A percentile compares a stretch with the other conserved stretches of the same genome.
phyloP scores from a whole-genome alignment of 1,139 yeast genomes.

The Zygosaccharomyces pseudobailii region DNA sequence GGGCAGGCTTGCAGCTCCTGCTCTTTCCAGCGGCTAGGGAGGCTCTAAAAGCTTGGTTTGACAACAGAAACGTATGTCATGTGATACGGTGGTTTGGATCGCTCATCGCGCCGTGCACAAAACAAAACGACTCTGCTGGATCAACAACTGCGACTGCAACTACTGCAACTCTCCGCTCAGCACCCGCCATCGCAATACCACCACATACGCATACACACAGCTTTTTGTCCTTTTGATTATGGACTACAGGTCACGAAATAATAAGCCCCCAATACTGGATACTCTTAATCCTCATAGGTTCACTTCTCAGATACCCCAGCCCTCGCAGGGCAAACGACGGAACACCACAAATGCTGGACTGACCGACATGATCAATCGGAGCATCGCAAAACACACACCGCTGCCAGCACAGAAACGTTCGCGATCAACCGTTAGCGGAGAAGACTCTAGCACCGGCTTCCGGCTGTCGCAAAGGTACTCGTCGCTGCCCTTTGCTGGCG shows the following conservation, averaged over 20 bases:
- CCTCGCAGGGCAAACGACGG: slow-evolving; percentile 19
- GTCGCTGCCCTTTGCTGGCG: slow-evolving; percentile 10
- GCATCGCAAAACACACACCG: slow-evolving; percentile 18
- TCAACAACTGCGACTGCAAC: not conserved
- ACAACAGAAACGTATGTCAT: too few species aligned
- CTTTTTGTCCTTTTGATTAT: not conserved
- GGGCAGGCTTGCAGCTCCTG: too few species aligned
- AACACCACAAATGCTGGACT: slow-evolving; percentile 21
- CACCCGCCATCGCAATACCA: too few species aligned
- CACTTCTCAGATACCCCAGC: slow-evolving; percentile 24
- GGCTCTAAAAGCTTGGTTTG: too few species aligned
- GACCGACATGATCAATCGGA: slow-evolving; percentile 26
- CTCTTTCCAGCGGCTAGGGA: too few species aligned
- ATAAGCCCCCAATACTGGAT: slow-evolving; percentile 6
- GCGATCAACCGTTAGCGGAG: slow-evolving; percentile 18
- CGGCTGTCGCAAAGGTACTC: slow-evolving; percentile 14
- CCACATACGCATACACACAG: not conserved
- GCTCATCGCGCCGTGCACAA: slow-evolving; percentile 4
- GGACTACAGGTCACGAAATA: slow-evolving; percentile 2
- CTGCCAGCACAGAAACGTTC: slow-evolving; percentile 7
- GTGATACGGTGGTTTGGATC: not conserved
- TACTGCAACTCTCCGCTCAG: not conserved
- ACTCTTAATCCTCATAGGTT: slow-evolving; percentile 20
- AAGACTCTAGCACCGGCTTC: slow-evolving; percentile 6
- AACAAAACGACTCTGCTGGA: not conserved